These are phyloP conservation scores for Lentinula boryana DNA, from an alignment of 768 basidiomycete genomes.

Conservation along the genomic window DNA sequence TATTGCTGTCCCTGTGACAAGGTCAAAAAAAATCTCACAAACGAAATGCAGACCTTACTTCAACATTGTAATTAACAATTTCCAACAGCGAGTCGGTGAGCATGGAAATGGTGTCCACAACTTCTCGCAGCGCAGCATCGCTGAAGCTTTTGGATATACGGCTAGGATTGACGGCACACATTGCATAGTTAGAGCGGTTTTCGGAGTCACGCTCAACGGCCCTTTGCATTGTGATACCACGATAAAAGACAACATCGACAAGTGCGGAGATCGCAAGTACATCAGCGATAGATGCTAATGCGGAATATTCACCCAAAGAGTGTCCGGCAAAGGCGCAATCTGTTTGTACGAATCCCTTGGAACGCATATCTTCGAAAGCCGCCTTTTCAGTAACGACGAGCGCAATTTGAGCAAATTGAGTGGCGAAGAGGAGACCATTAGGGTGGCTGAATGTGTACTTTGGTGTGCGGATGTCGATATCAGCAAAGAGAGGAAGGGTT, in stretches of 20 bases:
- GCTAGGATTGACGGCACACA: constrained; percentile 99
- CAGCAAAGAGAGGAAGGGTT: constrained; percentile 92
- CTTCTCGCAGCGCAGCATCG: constrained; percentile 93
- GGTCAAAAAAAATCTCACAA: background rate
- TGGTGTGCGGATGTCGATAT: constrained; percentile 91
- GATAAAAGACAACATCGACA: constrained; percentile 98
- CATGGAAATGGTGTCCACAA: constrained; percentile 85
- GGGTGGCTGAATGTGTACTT: constrained; percentile 99
- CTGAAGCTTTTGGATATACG: constrained; percentile 93
- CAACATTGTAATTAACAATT: constrained; percentile 96
- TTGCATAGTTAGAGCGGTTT: constrained; percentile 94
- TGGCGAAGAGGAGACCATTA: constrained; percentile 90
- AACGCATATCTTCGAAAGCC: constrained; percentile 96
- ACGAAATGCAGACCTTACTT: constrained; percentile 39
- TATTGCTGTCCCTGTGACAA: constrained; percentile 90
- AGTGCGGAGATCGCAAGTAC: constrained; percentile 92
- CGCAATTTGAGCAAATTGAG: constrained; percentile 98
- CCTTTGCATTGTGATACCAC: constrained; percentile 99
- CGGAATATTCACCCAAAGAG: constrained; percentile 98
- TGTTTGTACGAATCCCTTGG: constrained; percentile 90
- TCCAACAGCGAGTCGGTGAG: constrained; percentile 81
- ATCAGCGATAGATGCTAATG: constrained; percentile 95
- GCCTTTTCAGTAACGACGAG: constrained; percentile 98
- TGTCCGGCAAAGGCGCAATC: constrained; percentile 96
- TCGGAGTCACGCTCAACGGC: constrained; percentile 94